A percentile compares a stretch with the other conserved stretches of the same genome.
phyloP scores from a whole-genome alignment of 2,329 filamentous ascomycete species.

The Ophiostoma fasciatum region DNA sequence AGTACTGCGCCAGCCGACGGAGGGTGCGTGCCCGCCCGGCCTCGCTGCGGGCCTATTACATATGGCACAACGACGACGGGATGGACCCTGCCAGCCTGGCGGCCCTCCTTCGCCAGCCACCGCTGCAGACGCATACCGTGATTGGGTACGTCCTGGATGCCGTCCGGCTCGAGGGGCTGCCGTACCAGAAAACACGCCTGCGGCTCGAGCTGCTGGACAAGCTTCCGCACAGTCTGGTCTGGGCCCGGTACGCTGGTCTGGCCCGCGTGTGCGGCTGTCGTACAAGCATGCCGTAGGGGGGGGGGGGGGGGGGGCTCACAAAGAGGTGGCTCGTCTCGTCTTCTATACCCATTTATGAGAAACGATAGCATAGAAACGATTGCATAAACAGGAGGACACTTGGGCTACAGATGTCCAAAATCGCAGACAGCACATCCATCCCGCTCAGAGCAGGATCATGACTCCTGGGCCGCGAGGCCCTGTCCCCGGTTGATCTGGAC shows the following conservation, averaged over 20 bases:
- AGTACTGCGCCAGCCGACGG: constrained; percentile 19
- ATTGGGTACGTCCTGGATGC: constrained; percentile 43
- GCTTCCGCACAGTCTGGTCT: constrained; percentile 15
- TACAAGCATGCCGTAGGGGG: too few species aligned
- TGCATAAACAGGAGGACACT: too few species aligned
- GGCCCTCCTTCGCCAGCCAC: constrained; percentile 41
- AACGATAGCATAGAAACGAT: too few species aligned
- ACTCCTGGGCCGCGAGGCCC: constrained; percentile 24
- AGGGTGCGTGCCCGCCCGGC: constrained; percentile 16
- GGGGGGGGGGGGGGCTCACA: too few species aligned
- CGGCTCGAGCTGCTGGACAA: constrained; percentile 26
- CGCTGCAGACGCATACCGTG: constrained; percentile 41
- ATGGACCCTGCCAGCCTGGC: constrained; percentile 36
- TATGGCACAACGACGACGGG: constrained; percentile 43
- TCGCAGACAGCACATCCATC: too few species aligned
- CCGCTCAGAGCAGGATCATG: too few species aligned
- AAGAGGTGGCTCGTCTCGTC: too few species aligned
- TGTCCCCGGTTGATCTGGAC: constrained; percentile 76
- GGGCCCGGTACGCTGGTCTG: constrained; percentile 17
- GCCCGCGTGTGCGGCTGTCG: constrained; percentile 14
- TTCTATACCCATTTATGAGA: too few species aligned
- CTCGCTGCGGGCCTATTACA: constrained; percentile 41
- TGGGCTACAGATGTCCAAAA: too few species aligned
- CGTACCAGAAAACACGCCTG: constrained; percentile 32
- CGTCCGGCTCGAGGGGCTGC: constrained; percentile 34